Conservation (phyloP, 1,284 basidiomycete species). For the Apiotrichum sp. region DNA sequence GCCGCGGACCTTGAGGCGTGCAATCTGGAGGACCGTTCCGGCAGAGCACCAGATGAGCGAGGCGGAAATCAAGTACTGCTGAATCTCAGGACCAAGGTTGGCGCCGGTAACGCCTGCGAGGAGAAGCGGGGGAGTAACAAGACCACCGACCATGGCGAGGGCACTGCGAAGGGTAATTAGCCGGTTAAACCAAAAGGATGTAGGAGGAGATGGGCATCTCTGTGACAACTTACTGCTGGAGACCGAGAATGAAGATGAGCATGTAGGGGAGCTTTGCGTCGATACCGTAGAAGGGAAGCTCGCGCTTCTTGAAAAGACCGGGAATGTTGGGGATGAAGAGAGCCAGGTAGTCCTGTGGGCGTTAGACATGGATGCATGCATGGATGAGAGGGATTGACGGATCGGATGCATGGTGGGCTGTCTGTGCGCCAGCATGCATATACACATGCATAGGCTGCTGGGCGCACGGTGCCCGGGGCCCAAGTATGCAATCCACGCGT, state of each 20-base stretch:
- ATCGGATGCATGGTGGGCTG: too few species aligned
- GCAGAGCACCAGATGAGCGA: constrained; percentile 32
- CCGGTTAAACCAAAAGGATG: not conserved
- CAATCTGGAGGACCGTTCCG: constrained; percentile 30
- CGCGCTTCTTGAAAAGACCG: constrained; percentile 18
- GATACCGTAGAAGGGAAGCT: constrained; percentile 32
- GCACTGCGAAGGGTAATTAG: constrained; percentile 9
- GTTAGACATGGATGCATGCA: not conserved
- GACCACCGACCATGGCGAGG: constrained; percentile 32
- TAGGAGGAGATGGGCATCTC: too few species aligned
- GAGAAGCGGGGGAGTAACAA: constrained; percentile 30
- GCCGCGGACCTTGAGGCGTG: constrained; percentile 18
- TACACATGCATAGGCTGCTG: too few species aligned
- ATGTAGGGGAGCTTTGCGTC: constrained; percentile 28
- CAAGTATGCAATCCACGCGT: too few species aligned
- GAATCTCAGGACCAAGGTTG: constrained; percentile 22
- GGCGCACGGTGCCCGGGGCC: too few species aligned
- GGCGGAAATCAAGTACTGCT: constrained; percentile 31
- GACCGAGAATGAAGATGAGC: constrained; percentile 29
- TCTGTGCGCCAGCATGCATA: too few species aligned
- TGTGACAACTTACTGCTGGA: constrained; percentile 24
- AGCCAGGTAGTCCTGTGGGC: constrained; percentile 21
- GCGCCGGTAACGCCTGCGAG: constrained; percentile 26
- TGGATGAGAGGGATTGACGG: too few species aligned
- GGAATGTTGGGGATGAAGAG: constrained; percentile 35